Evolutionary conservation across 257 asterid species (phyloP).

Genomic region (Ilex aquifolium): DNA sequence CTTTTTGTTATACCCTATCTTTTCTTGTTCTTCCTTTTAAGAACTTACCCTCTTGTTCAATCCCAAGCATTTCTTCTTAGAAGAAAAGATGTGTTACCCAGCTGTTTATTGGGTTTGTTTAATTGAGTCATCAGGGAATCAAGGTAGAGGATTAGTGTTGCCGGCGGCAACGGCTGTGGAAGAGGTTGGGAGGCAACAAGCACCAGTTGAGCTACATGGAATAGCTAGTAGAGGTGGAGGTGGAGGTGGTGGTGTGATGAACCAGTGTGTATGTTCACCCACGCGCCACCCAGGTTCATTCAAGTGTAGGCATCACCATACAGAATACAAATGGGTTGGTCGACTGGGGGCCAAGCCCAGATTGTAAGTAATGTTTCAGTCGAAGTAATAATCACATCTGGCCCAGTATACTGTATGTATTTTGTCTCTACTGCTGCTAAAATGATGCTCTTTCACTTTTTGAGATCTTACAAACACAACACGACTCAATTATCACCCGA

Average conservation of each 20-base stretch:
- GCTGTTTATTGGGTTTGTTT: conserved; percentile 4
- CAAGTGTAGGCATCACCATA: conserved; percentile 28
- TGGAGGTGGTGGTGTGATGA: conserved; percentile 5
- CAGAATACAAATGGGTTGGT: conserved; percentile 29
- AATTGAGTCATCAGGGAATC: conserved; percentile 1
- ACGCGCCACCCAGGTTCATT: conserved; percentile 34
- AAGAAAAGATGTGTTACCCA: conserved; percentile 25
- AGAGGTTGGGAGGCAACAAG: conserved; percentile 10
- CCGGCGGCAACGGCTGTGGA: neutral
- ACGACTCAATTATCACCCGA: too few species aligned
- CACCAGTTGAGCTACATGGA: neutral
- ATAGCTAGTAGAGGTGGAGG: neutral
- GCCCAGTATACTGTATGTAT: too few species aligned
- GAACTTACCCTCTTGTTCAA: conserved; percentile 2
- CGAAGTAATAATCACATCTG: too few species aligned
- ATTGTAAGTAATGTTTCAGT: neutral
- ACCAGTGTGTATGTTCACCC: conserved; percentile 37
- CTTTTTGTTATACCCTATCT: neutral
- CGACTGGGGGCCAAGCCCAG: conserved; percentile 4
- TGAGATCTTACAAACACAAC: too few species aligned
- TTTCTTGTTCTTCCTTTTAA: neutral
- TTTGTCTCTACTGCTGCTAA: too few species aligned
- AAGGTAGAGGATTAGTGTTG: neutral
- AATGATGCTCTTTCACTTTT: too few species aligned
- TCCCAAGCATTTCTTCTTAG: conserved; percentile 1